A percentile compares a stretch with the other conserved stretches of the same genome.
phyloP scores from a whole-genome alignment of 2,329 filamentous ascomycete genomes.

The Periglandula ipomoeae region DNA sequence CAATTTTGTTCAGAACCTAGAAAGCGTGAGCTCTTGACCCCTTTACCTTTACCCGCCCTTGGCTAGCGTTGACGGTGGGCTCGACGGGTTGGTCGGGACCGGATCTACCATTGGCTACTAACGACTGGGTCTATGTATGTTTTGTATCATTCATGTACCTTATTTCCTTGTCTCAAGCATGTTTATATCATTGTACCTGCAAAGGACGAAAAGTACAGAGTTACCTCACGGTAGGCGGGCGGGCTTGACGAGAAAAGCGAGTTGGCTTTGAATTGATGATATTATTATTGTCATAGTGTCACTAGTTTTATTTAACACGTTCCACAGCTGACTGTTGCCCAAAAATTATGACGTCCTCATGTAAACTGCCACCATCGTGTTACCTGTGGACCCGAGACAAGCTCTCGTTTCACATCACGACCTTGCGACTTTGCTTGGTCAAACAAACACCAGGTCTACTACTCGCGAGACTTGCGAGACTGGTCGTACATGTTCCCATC shows the following conservation, averaged over 20 bases:
- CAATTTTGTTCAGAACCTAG: conserved; percentile 8
- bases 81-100: neutral
- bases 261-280: neutral
- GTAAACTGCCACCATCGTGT: too few relatives aligned
- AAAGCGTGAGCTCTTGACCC: neutral
- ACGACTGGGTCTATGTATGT: neutral
- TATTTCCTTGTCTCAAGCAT: neutral
- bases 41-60: neutral
- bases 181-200: neutral
- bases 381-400: too few relatives aligned
- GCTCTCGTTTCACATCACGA: too few relatives aligned
- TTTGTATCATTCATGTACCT: neutral
- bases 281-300: neutral
- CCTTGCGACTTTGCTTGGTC: too few relatives aligned
- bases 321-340: neutral
- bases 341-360: too few relatives aligned
- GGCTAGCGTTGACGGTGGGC: too few relatives aligned
- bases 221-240: neutral
- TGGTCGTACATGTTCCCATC: too few relatives aligned
- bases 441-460: too few relatives aligned
- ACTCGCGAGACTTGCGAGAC: too few relatives aligned
- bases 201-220: neutral
- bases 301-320: neutral
- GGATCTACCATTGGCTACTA: neutral
- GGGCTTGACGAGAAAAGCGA: neutral